Evolutionary conservation across 208 protist genomes (phyloP).

Genomic region (Acanthamoeba sp.): DNA sequence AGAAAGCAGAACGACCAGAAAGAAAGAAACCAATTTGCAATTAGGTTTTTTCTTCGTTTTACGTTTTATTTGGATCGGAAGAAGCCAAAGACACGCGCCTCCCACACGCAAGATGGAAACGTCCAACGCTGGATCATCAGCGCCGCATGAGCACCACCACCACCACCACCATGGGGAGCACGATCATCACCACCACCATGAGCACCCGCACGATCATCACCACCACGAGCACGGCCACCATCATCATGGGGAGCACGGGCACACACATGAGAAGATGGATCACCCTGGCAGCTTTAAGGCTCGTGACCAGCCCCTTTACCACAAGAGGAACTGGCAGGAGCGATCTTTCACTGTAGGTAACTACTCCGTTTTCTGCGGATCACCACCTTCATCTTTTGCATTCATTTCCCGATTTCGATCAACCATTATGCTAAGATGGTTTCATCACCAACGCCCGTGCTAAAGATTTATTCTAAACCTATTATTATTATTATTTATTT

Average conservation of each 20-base stretch:
- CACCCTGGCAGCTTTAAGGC: constrained; percentile 73
- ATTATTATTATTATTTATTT: constrained; percentile 32
- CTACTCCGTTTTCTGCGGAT: background rate
- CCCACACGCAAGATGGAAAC: background rate
- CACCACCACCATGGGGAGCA: constrained; percentile 22
- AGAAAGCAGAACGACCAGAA: background rate
- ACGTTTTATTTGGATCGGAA: background rate
- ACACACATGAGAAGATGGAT: constrained; percentile 81
- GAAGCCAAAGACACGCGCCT: background rate
- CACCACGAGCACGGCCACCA: constrained; percentile 40
- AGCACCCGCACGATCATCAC: constrained; percentile 69
- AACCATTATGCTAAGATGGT: too few species aligned
- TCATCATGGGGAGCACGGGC: constrained; percentile 73
- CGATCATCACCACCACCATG: constrained; percentile 9
- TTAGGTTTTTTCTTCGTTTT: background rate
- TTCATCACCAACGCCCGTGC: too few species aligned
- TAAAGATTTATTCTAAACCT: constrained; percentile 28
- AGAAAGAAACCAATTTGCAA: background rate
- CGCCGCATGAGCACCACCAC: constrained; percentile 35
- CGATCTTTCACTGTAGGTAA: constrained; percentile 85
- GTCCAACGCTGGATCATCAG: background rate
- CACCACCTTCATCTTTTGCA: background rate
- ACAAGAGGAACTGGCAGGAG: constrained; percentile 76
- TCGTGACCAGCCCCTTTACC: constrained; percentile 58
- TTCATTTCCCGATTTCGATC: too few species aligned